These are phyloP conservation scores for Monascus purpureus DNA, from an alignment of 495 filamentous ascomycete genomes.

Conservation along the genomic window DNA sequence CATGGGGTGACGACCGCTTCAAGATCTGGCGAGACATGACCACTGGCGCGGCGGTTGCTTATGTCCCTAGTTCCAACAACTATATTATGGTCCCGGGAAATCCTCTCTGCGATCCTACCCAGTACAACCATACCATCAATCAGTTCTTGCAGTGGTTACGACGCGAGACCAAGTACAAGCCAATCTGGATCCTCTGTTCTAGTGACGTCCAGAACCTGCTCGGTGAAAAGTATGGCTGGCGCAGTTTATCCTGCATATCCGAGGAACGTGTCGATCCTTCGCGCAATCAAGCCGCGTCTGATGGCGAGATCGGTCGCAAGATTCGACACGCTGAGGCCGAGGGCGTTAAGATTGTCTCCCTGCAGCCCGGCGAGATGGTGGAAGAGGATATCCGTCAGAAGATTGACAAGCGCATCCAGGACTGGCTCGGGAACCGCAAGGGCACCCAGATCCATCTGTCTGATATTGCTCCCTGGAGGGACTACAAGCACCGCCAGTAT, in stretches of 20 bases:
- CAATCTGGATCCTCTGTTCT: slow-evolving; percentile 69
- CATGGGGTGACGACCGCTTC: slow-evolving; percentile 73
- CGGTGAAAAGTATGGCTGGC: slow-evolving; percentile 64
- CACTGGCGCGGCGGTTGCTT: slow-evolving; percentile 70
- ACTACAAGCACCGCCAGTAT: slow-evolving; percentile 65
- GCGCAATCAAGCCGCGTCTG: slow-evolving; percentile 37
- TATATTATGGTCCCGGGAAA: slow-evolving; percentile 71
- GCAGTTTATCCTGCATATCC: slow-evolving; percentile 67
- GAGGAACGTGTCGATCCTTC: slow-evolving; percentile 64
- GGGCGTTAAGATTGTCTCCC: slow-evolving; percentile 56
- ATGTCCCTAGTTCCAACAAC: slow-evolving; percentile 54
- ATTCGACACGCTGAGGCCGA: slow-evolving; percentile 66
- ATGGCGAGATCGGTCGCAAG: slow-evolving; percentile 51
- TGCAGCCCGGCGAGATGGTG: slow-evolving; percentile 44
- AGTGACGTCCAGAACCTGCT: slow-evolving; percentile 56
- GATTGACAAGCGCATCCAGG: slow-evolving; percentile 54
- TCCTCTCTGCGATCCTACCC: slow-evolving; percentile 58
- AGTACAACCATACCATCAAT: slow-evolving; percentile 55
- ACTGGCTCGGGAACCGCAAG: slow-evolving; percentile 69
- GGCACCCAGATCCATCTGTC: slow-evolving; percentile 76
- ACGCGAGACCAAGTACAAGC: slow-evolving; percentile 60
- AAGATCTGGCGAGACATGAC: slow-evolving; percentile 64
- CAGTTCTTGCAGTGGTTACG: slow-evolving; percentile 56
- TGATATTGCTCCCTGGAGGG: slow-evolving; percentile 69
- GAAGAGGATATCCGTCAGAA: slow-evolving; percentile 47